Evolutionary conservation across 2,329 filamentous ascomycete species (phyloP).

Genomic region (Orbilia brochopaga): DNA sequence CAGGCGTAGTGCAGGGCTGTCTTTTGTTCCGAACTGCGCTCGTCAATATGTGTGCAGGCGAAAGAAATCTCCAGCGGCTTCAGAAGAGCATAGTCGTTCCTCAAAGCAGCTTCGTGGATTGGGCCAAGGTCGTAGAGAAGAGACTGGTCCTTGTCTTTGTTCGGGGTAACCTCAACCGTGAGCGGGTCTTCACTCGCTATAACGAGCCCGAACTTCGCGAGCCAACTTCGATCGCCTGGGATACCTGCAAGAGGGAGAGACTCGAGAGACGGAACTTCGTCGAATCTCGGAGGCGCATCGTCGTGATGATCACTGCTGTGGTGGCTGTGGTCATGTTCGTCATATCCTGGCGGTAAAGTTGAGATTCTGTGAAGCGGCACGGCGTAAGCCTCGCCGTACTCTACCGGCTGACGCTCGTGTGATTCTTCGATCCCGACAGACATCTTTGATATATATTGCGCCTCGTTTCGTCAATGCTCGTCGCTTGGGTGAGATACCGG

Average conservation of each 20-base stretch:
- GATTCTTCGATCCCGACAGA: slow-evolving; percentile 3
- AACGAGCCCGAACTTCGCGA: slow-evolving; percentile 33
- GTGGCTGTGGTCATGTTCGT: slow-evolving; percentile 16
- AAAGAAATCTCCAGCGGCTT: slow-evolving; percentile 21
- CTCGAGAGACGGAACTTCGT: slow-evolving; percentile 31
- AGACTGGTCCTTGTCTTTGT: slow-evolving; percentile 26
- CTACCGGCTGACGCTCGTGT: slow-evolving; percentile 9
- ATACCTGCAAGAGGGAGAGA: slow-evolving; percentile 14
- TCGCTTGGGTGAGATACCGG: too few relatives aligned
- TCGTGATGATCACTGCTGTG: slow-evolving; percentile 18
- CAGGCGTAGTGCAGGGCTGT: slow-evolving; percentile 46
- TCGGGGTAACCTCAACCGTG: slow-evolving; percentile 24
- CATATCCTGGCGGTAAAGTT: slow-evolving; percentile 36
- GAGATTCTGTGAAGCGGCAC: slow-evolving; percentile 13
- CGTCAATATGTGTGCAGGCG: slow-evolving; percentile 36
- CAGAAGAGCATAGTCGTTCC: slow-evolving; percentile 38
- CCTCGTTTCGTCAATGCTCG: too few relatives aligned
- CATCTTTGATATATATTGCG: too few relatives aligned
- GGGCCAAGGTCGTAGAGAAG: slow-evolving; percentile 35
- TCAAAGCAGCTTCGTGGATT: slow-evolving; percentile 42
- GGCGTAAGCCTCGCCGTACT: not conserved
- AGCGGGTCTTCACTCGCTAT: slow-evolving; percentile 28
- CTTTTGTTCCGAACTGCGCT: slow-evolving; percentile 37
- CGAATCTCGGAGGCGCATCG: slow-evolving; percentile 32
- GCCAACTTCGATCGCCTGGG: slow-evolving; percentile 27